These are phyloP conservation scores for Gossypium trilobum DNA, from an alignment of 441 rosid genomes.

Conservation along the genomic window DNA sequence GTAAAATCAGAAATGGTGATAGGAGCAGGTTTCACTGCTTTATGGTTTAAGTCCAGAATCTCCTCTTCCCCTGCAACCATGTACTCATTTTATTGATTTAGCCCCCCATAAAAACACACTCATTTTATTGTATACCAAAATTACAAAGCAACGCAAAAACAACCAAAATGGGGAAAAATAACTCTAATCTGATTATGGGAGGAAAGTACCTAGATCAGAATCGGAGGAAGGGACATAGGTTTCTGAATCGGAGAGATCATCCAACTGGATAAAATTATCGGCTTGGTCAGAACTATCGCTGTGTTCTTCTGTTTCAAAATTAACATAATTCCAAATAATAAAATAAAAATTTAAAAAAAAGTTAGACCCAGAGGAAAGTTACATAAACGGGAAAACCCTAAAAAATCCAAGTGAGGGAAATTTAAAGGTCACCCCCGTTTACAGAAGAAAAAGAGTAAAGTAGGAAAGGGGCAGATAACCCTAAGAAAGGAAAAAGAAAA, in stretches of 20 bases:
- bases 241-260: slow-evolving; percentile 24
- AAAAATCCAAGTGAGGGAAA: not conserved
- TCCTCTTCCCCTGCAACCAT: slow-evolving; percentile 5
- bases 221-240: slow-evolving; percentile 23
- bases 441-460: too few species aligned
- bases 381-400: not conserved
- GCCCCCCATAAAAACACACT: not conserved
- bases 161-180: not conserved
- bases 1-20: slow-evolving; percentile 10
- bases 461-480: not conserved
- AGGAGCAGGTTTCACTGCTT: slow-evolving; percentile 11
- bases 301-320: slow-evolving; percentile 20
- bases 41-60: slow-evolving; percentile 15
- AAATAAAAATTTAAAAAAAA: not conserved
- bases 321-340: not conserved
- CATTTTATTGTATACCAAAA: not conserved
- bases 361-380: not conserved
- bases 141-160: not conserved
- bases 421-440: too few species aligned
- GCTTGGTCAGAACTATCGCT: slow-evolving; percentile 17
- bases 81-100: not conserved
- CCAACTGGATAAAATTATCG: slow-evolving; percentile 5
- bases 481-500: not conserved
- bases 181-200: not conserved
- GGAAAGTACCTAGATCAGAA: slow-evolving; percentile 35